Percentiles rank a stretch among this genome's conserved stretches.
phyloP scores from a whole-genome alignment of 2,329 filamentous ascomycete species.

The Pyrenophora seminiperda region DNA sequence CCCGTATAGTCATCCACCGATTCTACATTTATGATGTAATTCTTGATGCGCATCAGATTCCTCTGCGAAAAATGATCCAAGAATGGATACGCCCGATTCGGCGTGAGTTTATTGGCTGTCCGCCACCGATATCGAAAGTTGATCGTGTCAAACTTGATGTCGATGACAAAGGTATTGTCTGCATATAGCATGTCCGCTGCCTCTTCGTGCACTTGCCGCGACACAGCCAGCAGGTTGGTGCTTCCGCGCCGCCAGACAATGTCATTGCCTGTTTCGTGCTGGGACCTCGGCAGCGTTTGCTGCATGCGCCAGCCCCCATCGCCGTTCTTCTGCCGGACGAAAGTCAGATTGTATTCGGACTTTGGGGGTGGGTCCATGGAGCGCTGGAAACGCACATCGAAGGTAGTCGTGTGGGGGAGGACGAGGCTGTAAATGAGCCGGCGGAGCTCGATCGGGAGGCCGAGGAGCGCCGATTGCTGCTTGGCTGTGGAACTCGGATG shows the following conservation, averaged over 20 bases:
- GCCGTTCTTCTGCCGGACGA: slow-evolving; percentile 32
- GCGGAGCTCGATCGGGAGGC: slow-evolving; percentile 53
- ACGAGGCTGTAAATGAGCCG: slow-evolving; percentile 50
- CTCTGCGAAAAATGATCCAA: slow-evolving; percentile 50
- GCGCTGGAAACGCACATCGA: slow-evolving; percentile 30
- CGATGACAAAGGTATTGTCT: slow-evolving; percentile 53
- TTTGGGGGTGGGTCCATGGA: slow-evolving; percentile 19
- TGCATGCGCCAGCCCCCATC: slow-evolving; percentile 39
- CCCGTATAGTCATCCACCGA: slow-evolving; percentile 57
- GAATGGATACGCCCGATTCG: slow-evolving; percentile 48
- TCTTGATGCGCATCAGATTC: slow-evolving; percentile 51
- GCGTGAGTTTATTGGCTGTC: slow-evolving; percentile 50
- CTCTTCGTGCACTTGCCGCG: slow-evolving; percentile 53
- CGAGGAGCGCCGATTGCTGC: slow-evolving; percentile 37
- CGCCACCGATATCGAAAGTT: slow-evolving; percentile 53
- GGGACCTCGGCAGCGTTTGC: slow-evolving; percentile 27
- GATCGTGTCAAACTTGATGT: slow-evolving; percentile 52
- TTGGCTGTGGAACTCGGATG: not conserved
- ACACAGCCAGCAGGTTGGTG: slow-evolving; percentile 48
- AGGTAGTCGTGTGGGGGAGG: slow-evolving; percentile 49
- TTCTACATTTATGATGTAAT: slow-evolving; percentile 53
- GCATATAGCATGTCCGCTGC: slow-evolving; percentile 54
- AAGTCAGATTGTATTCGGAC: slow-evolving; percentile 40
- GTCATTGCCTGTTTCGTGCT: slow-evolving; percentile 40
- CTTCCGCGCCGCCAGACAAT: slow-evolving; percentile 53